Percentiles rank a stretch among this genome's conserved stretches.
Evolutionary conservation across 495 filamentous ascomycete species (phyloP).

Genomic region (Neurospora intermedia): DNA sequence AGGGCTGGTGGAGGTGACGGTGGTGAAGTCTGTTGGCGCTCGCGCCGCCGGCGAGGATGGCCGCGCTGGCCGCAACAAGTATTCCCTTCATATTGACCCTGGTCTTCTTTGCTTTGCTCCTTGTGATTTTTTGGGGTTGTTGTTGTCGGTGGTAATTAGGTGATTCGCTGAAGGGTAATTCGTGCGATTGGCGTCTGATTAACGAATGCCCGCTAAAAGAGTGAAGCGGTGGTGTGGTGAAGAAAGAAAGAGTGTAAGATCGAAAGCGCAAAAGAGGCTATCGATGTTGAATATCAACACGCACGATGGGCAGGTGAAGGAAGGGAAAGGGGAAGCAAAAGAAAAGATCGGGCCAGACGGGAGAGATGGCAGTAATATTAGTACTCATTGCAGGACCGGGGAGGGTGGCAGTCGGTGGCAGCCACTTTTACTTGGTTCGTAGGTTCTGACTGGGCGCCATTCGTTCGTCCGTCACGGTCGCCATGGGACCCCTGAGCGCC

Average conservation of each 20-base stretch:
- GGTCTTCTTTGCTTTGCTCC: background rate
- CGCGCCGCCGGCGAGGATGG: constrained; percentile 53
- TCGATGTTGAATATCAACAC: constrained; percentile 40
- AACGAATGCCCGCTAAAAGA: constrained; percentile 95
- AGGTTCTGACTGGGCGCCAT: constrained; percentile 13
- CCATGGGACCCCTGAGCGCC: background rate
- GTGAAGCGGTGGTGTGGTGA: constrained; percentile 76
- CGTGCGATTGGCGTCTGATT: constrained; percentile 8
- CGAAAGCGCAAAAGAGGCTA: constrained; percentile 43
- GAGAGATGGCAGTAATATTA: constrained; percentile 9
- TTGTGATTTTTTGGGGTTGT: background rate
- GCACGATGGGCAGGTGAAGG: constrained; percentile 31
- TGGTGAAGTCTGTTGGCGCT: constrained; percentile 45
- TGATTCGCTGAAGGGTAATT: background rate
- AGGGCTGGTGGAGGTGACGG: constrained; percentile 49
- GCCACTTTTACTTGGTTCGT: constrained; percentile 4
- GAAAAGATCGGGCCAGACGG: constrained; percentile 4
- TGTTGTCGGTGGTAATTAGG: constrained; percentile 14
- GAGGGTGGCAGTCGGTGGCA: constrained; percentile 10
- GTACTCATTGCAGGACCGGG: constrained; percentile 5
- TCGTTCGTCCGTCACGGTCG: background rate
- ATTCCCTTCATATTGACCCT: constrained; percentile 52
- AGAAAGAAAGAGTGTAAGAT: constrained; percentile 29
- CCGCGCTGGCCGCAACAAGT: constrained; percentile 47
- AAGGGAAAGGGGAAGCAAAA: constrained; percentile 27